A percentile compares a stretch with the other conserved stretches of the same genome.
Conservation (phyloP, 1,284 basidiomycete species). For the Xerocomus nothofagi region DNA sequence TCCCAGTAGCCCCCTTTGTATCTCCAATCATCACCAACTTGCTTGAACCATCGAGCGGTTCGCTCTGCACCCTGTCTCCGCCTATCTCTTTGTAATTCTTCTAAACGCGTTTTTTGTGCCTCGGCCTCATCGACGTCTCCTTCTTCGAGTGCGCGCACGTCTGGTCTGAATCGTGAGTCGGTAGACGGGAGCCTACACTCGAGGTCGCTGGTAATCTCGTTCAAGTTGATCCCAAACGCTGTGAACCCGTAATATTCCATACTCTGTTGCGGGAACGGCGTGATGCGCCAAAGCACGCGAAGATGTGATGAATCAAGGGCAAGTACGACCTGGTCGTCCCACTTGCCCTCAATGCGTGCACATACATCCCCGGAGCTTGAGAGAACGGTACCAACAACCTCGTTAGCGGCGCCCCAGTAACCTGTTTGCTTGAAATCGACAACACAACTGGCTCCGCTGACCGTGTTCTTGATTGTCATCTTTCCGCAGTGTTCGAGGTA, state of each 20-base stretch:
- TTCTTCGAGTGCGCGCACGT: slow-evolving; percentile 84
- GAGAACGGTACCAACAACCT: slow-evolving; percentile 64
- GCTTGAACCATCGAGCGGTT: slow-evolving; percentile 71
- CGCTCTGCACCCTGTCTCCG: slow-evolving; percentile 56
- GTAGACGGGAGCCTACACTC: slow-evolving; percentile 73
- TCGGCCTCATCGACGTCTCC: slow-evolving; percentile 80
- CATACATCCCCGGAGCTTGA: slow-evolving; percentile 53
- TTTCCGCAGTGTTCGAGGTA: slow-evolving; percentile 83
- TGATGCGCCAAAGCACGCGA: slow-evolving; percentile 73
- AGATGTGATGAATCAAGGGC: slow-evolving; percentile 68
- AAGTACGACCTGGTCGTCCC: slow-evolving; percentile 76
- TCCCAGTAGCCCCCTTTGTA: slow-evolving; percentile 87
- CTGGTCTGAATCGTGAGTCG: slow-evolving; percentile 84
- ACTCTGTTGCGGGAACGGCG: slow-evolving; percentile 72
- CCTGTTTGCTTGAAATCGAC: slow-evolving; percentile 84
- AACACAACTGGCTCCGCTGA: slow-evolving; percentile 56
- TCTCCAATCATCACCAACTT: slow-evolving; percentile 69
- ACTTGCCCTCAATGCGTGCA: slow-evolving; percentile 75
- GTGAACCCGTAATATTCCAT: slow-evolving; percentile 84
- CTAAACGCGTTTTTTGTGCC: slow-evolving; percentile 70
- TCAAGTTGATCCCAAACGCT: slow-evolving; percentile 75
- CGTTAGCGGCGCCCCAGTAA: slow-evolving; percentile 79
- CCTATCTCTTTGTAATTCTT: slow-evolving; percentile 72
- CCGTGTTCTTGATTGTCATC: slow-evolving; percentile 68
- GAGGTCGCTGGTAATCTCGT: slow-evolving; percentile 77